Conservation (phyloP, 1,139 yeast genomes). For the Hyphopichia wangnamkhiaoensis region DNA sequence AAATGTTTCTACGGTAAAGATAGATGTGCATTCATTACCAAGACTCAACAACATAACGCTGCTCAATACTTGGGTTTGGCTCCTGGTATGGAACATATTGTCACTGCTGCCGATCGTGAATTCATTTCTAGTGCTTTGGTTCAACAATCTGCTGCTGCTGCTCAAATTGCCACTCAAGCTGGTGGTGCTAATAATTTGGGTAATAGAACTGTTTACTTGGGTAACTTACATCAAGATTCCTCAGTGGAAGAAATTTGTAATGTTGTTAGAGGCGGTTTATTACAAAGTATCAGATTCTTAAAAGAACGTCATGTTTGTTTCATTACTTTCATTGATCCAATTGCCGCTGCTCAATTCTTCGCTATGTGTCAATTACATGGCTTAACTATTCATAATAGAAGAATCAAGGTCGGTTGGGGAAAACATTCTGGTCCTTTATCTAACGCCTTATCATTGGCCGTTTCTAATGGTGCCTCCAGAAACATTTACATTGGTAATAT, state of each 20-base stretch:
- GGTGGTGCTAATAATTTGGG: conserved; percentile 83
- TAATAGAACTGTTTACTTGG: conserved; percentile 88
- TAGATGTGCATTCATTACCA: conserved; percentile 75
- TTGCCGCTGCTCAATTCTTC: conserved; percentile 91
- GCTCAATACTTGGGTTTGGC: conserved; percentile 92
- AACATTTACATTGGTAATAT: conserved; percentile 83
- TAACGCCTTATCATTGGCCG: conserved; percentile 78
- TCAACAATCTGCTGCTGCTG: conserved; percentile 71
- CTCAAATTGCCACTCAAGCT: conserved; percentile 70
- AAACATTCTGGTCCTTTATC: conserved; percentile 89
- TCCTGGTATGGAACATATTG: conserved; percentile 84
- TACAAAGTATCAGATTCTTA: conserved; percentile 72
- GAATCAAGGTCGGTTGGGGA: conserved; percentile 95
- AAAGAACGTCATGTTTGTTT: conserved; percentile 87
- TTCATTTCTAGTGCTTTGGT: conserved; percentile 59
- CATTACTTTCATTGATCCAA: conserved; percentile 86
- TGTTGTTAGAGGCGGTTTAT: conserved; percentile 87
- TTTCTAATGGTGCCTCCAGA: conserved; percentile 92
- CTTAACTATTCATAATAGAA: conserved; percentile 73
- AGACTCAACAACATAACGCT: conserved; percentile 95
- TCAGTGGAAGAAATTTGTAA: conserved; percentile 92
- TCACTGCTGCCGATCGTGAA: conserved; percentile 78
- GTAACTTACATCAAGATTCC: conserved; percentile 82
- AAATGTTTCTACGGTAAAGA: conserved; percentile 66
- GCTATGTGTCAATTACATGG: conserved; percentile 87